These are phyloP conservation scores for Noccaea bulbosa DNA, from an alignment of 345 rosid species.

Conservation along the genomic window DNA sequence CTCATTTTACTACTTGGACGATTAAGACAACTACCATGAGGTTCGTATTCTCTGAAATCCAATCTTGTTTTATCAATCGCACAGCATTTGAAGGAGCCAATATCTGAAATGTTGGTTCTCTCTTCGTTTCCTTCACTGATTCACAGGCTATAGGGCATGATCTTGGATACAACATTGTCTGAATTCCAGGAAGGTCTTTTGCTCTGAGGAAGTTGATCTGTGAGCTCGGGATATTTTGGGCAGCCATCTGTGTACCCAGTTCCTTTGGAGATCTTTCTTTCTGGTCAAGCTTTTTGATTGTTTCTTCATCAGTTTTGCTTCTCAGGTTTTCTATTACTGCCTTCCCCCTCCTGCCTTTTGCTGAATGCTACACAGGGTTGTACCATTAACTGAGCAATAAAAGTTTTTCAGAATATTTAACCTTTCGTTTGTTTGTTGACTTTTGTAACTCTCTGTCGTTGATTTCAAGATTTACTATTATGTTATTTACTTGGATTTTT, in stretches of 20 bases:
- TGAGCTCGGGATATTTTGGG: slow-evolving; percentile 20
- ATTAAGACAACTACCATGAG: slow-evolving; percentile 45
- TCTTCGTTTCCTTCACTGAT: neutral
- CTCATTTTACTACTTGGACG: slow-evolving; percentile 91
- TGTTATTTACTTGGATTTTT: slow-evolving; percentile 13
- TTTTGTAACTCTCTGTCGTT: slow-evolving; percentile 11
- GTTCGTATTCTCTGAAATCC: slow-evolving; percentile 12
- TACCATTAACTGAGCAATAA: slow-evolving; percentile 27
- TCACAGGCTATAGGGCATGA: slow-evolving; percentile 28
- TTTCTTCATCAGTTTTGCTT: slow-evolving; percentile 43
- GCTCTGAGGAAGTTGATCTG: slow-evolving; percentile 26
- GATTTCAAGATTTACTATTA: neutral
- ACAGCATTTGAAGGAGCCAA: slow-evolving; percentile 9
- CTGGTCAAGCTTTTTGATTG: slow-evolving; percentile 23
- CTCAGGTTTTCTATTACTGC: neutral
- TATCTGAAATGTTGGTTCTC: slow-evolving; percentile 7
- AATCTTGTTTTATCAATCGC: slow-evolving; percentile 10
- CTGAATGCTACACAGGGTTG: neutral
- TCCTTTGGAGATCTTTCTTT: slow-evolving; percentile 23
- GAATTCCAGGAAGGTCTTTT: slow-evolving; percentile 26
- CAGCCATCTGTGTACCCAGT: slow-evolving; percentile 16
- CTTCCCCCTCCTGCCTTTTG: slow-evolving; percentile 11
- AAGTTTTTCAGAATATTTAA: slow-evolving; percentile 26
- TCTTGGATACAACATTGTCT: slow-evolving; percentile 22
- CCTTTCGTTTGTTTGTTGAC: neutral